Base-by-base conservation (phyloP, 2,329 filamentous ascomycete species). In the Ophioceras dolichostomum region DNA sequence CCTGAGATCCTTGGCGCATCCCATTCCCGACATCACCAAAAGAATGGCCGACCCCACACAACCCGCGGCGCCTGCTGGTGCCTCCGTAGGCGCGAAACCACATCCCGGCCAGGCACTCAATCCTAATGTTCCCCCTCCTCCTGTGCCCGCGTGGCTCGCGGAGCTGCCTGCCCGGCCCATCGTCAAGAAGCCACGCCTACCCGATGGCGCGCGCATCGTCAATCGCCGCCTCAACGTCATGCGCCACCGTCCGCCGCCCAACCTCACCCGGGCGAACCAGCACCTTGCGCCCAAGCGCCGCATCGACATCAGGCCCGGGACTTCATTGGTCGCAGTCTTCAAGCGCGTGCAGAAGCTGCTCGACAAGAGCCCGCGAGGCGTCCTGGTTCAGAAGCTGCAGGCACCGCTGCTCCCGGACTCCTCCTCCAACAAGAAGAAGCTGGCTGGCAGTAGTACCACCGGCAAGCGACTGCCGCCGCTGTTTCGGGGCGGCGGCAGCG, bases 271-370 rank as follows among this genome's bases (percentile, higher is more conserved):
- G 12, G 43, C 24, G 36, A 28, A 37, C 36, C 36, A 19, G 14
- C 36, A 37, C 28, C 29, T 37, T 21, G 36, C 36, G 9, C 29
- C 44, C 45, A 22, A 47, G 54, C 7, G 43, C 47, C 38, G 52
- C 42, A 64, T 87, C 54, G 84, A 85, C 60, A 64, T 87, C 40
- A 76, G 73, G 27, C 58, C 70, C 29, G 64, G 64, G 27, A 76
- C 79, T 0, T 76, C 78, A 6, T 83, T 84, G 61, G 72, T 84
- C 56, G 72, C 79, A 10, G 65, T 73, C 4, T 67, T 83, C 10
- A 76, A 75, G 48, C 76, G 80, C 36, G 70, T 78, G 12, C 71
- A 74, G 42, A 74, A 74, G 41, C 67, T 76, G 2, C 72, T 87
- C 4, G 62, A 71, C 32, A 63, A 68, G 27, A 65, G 70, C 4